These are phyloP conservation scores for Daldinia grandis DNA, from an alignment of 495 filamentous ascomycete species.

Conservation along the genomic window DNA sequence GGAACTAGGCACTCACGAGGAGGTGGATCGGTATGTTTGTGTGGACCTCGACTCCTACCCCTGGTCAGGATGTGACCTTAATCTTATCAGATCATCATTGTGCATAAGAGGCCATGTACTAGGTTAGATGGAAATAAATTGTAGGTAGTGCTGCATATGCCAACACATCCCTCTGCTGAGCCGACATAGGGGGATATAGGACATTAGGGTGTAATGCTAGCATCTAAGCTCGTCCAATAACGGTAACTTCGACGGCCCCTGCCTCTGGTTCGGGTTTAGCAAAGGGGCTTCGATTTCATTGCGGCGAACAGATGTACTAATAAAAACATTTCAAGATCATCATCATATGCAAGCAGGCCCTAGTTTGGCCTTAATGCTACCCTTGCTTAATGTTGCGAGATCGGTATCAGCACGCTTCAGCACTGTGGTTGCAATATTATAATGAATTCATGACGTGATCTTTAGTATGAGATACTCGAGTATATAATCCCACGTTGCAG, in stretches of 20 bases:
- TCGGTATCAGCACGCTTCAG: not conserved
- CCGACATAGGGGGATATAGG: not conserved
- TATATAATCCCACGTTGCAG: not conserved
- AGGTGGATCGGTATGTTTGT: not conserved
- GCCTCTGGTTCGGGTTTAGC: not conserved
- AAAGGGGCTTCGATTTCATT: not conserved
- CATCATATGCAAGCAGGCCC: not conserved
- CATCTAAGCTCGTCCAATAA: not conserved
- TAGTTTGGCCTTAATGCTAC: not conserved
- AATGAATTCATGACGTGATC: not conserved
- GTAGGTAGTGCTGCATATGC: not conserved
- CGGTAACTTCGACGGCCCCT: not conserved
- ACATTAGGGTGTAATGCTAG: not conserved
- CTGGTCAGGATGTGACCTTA: not conserved
- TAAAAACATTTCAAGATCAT: not conserved
- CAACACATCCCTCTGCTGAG: not conserved
- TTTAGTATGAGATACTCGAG: not conserved
- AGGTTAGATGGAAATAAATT: not conserved
- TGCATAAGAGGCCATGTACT: not conserved
- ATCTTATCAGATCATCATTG: conserved; percentile 1
- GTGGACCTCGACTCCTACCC: not conserved
- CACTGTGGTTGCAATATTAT: not conserved
- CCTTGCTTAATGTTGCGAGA: not conserved
- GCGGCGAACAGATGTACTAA: not conserved
- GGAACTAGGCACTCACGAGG: too few species aligned